Conservation (phyloP, 2,329 filamentous ascomycete genomes). For the Botryosphaeria dothidea region DNA sequence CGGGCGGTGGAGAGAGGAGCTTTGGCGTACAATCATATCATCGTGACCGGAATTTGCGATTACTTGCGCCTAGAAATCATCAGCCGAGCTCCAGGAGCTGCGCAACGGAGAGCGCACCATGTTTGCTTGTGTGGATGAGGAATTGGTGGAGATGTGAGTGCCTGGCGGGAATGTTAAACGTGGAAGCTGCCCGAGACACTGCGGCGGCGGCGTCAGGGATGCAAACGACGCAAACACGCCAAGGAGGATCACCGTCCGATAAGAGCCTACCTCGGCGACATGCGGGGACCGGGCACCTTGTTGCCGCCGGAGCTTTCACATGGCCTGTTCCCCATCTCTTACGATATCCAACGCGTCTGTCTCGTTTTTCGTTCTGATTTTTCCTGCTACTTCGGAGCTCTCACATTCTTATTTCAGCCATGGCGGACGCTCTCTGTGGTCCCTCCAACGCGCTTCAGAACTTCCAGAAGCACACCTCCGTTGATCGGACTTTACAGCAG, state of each 20-base stretch:
- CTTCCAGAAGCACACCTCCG: conserved; percentile 68
- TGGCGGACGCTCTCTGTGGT: conserved; percentile 71
- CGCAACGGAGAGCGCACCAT: conserved; percentile 19
- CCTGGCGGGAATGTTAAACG: conserved; percentile 15
- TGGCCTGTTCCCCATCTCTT: conserved; percentile 12
- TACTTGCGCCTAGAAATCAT: conserved; percentile 64
- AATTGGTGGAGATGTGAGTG: conserved; percentile 10
- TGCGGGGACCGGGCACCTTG: conserved; percentile 4
- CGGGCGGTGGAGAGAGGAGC: conserved; percentile 17
- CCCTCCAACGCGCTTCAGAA: conserved; percentile 75
- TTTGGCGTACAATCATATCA: conserved; percentile 93
- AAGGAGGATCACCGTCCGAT: neutral
- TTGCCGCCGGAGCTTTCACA: conserved; percentile 17
- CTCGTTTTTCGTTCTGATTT: neutral
- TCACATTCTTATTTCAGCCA: conserved; percentile 34
- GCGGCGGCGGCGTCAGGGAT: neutral
- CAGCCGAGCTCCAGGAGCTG: conserved; percentile 4
- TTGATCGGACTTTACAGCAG: conserved; percentile 71
- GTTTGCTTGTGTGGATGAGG: conserved; percentile 7
- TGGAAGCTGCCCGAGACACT: conserved; percentile 15
- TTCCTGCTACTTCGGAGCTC: neutral
- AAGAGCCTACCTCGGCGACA: conserved; percentile 5
- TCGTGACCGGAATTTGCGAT: conserved; percentile 89
- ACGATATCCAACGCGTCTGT: neutral
- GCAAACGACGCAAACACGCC: conserved; percentile 17